Conservation (phyloP, 345 rosid genomes). For the Gynandropsis gynandra region DNA sequence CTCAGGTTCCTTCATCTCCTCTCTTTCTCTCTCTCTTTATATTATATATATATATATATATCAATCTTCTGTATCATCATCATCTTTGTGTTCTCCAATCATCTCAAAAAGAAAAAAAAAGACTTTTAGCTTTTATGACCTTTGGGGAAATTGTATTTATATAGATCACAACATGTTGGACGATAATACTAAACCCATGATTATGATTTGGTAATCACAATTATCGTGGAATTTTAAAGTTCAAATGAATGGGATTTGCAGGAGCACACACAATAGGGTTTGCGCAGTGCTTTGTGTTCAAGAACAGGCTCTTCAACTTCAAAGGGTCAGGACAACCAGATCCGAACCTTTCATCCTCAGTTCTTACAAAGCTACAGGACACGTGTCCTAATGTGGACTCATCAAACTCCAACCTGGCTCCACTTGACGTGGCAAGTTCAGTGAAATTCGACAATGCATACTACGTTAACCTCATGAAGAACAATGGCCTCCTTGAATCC, state of each 20-base stretch:
- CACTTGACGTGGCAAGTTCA: constrained; percentile 46
- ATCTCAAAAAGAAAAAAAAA: no score
- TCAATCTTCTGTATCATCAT: no score
- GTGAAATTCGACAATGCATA: constrained; percentile 62
- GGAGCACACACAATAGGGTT: constrained; percentile 88
- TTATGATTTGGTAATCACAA: no score
- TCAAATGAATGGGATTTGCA: constrained; percentile 15
- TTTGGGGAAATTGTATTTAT: background rate
- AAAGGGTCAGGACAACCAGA: constrained; percentile 69
- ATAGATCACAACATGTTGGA: no score
- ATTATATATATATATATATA: background rate
- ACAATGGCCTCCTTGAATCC: constrained; percentile 56
- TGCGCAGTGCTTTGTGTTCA: constrained; percentile 84
- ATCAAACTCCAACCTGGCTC: constrained; percentile 52
- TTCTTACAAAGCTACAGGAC: constrained; percentile 31
- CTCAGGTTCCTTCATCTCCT: constrained; percentile 44
- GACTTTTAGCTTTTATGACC: no score
- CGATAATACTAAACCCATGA: no score
- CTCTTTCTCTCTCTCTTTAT: background rate
- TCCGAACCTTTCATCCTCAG: constrained; percentile 50
- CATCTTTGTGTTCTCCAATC: no score
- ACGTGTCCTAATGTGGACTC: constrained; percentile 55
- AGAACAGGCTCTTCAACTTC: constrained; percentile 68
- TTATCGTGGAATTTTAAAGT: background rate
- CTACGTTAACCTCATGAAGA: constrained; percentile 48